A percentile compares a stretch with the other conserved stretches of the same genome.
phyloP scores from a whole-genome alignment of 2,329 filamentous ascomycete species.

The Colletotrichum horii region DNA sequence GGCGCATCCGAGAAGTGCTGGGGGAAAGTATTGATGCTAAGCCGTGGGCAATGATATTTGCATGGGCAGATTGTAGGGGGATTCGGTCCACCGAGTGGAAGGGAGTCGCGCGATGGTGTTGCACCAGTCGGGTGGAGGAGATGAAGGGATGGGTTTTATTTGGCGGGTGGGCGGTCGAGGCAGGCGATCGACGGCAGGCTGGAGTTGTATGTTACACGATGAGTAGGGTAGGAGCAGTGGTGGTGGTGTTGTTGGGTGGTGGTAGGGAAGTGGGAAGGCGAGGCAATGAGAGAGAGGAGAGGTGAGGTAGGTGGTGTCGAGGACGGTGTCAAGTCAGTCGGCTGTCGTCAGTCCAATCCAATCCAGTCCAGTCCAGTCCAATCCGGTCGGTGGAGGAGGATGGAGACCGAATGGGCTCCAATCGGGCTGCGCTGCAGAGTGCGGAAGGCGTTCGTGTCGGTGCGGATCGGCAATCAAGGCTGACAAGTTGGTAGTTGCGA shows the following conservation, averaged over 20 bases:
- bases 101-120: not conserved
- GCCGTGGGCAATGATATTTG: not conserved
- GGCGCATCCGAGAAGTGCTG: constrained; percentile 36
- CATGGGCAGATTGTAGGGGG: not conserved
- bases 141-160: not conserved
- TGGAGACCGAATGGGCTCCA: constrained; percentile 6
- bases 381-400: not conserved
- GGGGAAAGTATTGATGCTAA: constrained; percentile 4
- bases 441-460: not conserved
- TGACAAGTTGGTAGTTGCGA: not conserved
- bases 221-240: not conserved
- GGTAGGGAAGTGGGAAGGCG: not conserved
- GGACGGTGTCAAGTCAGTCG: constrained; percentile 4
- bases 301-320: not conserved
- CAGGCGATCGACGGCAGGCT: not conserved
- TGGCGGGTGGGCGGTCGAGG: not conserved
- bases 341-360: not conserved
- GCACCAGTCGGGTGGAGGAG: not conserved
- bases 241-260: not conserved
- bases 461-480: not conserved
- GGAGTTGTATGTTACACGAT: not conserved
- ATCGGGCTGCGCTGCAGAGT: constrained; percentile 17
- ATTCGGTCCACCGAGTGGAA: not conserved
- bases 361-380: not conserved
- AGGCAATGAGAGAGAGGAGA: not conserved